Evolutionary conservation across 2,329 filamentous ascomycete genomes (phyloP).

Genomic region (Penicillium sp.): DNA sequence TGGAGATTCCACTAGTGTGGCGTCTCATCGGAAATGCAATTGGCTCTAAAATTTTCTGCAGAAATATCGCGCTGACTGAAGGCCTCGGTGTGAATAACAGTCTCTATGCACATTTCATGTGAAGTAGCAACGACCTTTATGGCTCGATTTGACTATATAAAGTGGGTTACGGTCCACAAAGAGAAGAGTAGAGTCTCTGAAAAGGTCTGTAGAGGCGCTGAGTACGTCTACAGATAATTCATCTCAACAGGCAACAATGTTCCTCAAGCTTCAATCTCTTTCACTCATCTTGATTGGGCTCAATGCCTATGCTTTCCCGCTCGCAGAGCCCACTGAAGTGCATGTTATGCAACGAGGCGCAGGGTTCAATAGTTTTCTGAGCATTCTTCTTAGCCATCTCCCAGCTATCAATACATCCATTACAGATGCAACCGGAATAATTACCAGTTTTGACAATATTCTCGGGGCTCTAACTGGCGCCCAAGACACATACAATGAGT

Average conservation of each 20-base stretch:
- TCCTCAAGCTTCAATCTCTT: neutral
- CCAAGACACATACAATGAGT: constrained; percentile 23
- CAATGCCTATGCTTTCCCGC: neutral
- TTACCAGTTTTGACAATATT: constrained; percentile 11
- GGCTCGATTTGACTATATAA: neutral
- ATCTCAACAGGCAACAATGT: neutral
- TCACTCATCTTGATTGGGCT: neutral
- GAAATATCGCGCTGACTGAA: neutral
- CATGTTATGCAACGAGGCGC: neutral
- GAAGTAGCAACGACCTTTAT: neutral
- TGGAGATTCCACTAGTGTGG: constrained; percentile 3
- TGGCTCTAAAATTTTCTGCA: neutral
- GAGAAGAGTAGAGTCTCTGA: neutral
- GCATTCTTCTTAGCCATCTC: neutral
- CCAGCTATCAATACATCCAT: neutral
- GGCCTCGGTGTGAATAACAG: neutral
- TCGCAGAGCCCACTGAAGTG: neutral
- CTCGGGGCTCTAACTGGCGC: constrained; percentile 15
- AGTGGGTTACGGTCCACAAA: neutral
- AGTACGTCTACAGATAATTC: too few relatives aligned
- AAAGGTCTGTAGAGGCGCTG: neutral
- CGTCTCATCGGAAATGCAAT: neutral
- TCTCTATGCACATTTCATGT: neutral
- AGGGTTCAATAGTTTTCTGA: constrained; percentile 1
- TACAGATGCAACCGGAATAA: neutral